These are phyloP conservation scores for Fusarium tuaranense DNA, from an alignment of 2,329 filamentous ascomycete genomes.

Conservation along the genomic window DNA sequence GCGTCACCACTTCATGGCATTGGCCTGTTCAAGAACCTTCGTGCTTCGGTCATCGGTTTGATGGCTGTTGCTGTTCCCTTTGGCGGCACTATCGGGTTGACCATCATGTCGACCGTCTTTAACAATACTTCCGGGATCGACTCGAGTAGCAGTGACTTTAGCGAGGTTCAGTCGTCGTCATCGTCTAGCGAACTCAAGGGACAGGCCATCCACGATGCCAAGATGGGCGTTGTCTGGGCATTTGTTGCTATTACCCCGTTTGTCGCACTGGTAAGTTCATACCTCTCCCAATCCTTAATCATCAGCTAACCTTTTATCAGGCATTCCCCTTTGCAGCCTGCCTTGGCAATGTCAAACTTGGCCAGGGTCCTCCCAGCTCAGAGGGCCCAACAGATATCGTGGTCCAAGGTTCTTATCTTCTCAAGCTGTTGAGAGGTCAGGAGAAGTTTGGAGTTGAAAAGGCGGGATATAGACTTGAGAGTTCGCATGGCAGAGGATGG, in stretches of 20 bases:
- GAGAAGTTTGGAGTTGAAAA: conserved; percentile 27
- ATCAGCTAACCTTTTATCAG: conserved; percentile 29
- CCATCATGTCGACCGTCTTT: conserved; percentile 77
- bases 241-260: conserved; percentile 72
- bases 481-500: conserved; percentile 10
- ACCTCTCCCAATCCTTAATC: not conserved
- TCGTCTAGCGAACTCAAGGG: conserved; percentile 15
- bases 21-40: conserved; percentile 68
- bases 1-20: conserved; percentile 72
- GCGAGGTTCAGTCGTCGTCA: conserved; percentile 29
- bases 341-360: conserved; percentile 49
- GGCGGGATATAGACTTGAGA: conserved; percentile 30
- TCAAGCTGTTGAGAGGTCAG: conserved; percentile 40
- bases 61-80: conserved; percentile 70
- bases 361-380: conserved; percentile 39
- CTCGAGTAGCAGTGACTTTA: conserved; percentile 40
- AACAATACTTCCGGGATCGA: conserved; percentile 63
- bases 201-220: conserved; percentile 43
- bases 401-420: conserved; percentile 46
- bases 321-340: conserved; percentile 43
- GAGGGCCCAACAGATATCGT: conserved; percentile 45
- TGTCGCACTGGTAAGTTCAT: conserved; percentile 55
- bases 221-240: conserved; percentile 72
- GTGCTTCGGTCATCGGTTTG: conserved; percentile 70
- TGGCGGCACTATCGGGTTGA: conserved; percentile 73